These are phyloP conservation scores for Dinochytrium kinnereticum DNA, from an alignment of 371 early-diverging fungal genomes.

Conservation along the genomic window DNA sequence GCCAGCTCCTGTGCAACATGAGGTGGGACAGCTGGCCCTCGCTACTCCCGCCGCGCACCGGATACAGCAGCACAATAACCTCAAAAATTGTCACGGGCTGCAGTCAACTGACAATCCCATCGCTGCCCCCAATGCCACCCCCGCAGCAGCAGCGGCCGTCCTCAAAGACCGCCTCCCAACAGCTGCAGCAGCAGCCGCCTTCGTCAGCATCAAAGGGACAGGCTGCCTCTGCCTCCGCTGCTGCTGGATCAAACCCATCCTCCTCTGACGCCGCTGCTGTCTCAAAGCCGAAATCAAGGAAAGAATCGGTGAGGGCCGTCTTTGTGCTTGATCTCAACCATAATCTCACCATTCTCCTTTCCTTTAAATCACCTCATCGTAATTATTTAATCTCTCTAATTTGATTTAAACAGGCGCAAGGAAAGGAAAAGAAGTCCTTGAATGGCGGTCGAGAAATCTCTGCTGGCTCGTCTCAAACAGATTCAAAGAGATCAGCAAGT, in stretches of 20 bases:
- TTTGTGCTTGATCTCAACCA: not conserved
- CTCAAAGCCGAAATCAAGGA: not conserved
- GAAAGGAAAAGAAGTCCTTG: slow-evolving; percentile 6
- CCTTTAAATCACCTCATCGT: not conserved
- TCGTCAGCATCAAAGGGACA: slow-evolving; percentile 4
- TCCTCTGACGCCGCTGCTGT: not conserved
- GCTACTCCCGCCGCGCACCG: no score
- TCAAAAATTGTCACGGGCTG: no score
- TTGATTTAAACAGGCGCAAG: not conserved
- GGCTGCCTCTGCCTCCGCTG: not conserved
- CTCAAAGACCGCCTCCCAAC: no score
- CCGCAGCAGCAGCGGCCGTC: no score
- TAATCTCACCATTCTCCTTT: not conserved
- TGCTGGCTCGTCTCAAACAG: not conserved
- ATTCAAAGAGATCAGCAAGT: not conserved
- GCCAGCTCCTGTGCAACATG: no score
- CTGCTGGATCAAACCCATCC: not conserved
- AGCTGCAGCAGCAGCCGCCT: no score
- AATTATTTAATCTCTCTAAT: no score
- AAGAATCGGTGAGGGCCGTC: slow-evolving; percentile 8
- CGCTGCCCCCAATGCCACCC: no score
- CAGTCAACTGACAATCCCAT: no score
- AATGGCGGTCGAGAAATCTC: not conserved
- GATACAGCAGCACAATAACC: no score
- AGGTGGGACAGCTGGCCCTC: no score